These are phyloP conservation scores for Colletotrichum incanum DNA, from an alignment of 2,329 filamentous ascomycete genomes.

Conservation along the genomic window DNA sequence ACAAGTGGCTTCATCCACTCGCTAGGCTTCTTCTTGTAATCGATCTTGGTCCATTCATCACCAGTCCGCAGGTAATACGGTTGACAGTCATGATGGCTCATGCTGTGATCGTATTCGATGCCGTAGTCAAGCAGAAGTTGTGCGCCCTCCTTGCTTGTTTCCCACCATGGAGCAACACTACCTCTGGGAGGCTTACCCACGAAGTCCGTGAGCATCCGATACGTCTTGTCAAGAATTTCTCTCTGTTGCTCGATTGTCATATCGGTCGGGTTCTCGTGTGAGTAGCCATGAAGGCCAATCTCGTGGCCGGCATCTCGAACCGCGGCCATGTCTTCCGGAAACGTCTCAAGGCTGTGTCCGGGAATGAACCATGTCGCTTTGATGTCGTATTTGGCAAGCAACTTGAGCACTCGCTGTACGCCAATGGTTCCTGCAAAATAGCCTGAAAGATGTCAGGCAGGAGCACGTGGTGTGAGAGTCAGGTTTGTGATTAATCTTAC, in stretches of 20 bases:
- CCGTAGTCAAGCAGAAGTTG: slow-evolving; percentile 77
- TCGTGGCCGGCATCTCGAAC: slow-evolving; percentile 64
- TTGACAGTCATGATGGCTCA: slow-evolving; percentile 77
- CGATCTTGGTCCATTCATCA: slow-evolving; percentile 78
- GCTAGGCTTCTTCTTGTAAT: slow-evolving; percentile 73
- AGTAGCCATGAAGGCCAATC: slow-evolving; percentile 78
- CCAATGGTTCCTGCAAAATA: slow-evolving; percentile 80
- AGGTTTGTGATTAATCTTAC: slow-evolving; percentile 52
- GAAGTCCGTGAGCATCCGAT: slow-evolving; percentile 79
- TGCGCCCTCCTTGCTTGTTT: slow-evolving; percentile 77
- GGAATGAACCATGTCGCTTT: slow-evolving; percentile 73
- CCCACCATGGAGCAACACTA: slow-evolving; percentile 83
- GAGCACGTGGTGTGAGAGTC: neutral
- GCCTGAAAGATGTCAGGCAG: slow-evolving; percentile 54
- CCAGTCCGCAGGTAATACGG: slow-evolving; percentile 76
- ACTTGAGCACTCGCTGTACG: slow-evolving; percentile 75
- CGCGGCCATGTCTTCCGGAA: slow-evolving; percentile 61
- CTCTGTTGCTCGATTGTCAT: slow-evolving; percentile 84
- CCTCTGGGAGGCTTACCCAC: slow-evolving; percentile 79
- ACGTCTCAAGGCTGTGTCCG: slow-evolving; percentile 65
- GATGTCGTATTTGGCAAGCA: slow-evolving; percentile 81
- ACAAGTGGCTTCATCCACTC: slow-evolving; percentile 78
- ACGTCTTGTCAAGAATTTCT: slow-evolving; percentile 83
- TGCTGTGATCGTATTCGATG: slow-evolving; percentile 79
- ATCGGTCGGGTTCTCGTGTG: slow-evolving; percentile 80